Conservation (phyloP, 257 asterid genomes). For the Plantago ovata region DNA sequence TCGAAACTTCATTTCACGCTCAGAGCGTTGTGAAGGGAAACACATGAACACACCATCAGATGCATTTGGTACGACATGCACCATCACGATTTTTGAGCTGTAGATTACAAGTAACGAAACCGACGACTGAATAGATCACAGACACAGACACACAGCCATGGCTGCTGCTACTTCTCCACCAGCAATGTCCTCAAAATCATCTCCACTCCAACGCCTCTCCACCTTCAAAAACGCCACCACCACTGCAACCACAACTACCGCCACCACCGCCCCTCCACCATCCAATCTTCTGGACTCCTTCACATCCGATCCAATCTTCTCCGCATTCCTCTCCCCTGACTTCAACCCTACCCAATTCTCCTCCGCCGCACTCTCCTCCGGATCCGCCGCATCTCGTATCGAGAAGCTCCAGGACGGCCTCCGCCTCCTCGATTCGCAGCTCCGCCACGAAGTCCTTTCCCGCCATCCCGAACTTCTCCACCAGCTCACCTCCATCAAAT, state of each 20-base stretch:
- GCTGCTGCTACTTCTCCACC: not conserved
- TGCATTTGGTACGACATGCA: no score
- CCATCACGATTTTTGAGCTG: no score
- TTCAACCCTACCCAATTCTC: constrained; percentile 89
- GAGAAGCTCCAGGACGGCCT: constrained; percentile 90
- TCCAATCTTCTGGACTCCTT: constrained; percentile 57
- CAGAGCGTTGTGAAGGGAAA: no score
- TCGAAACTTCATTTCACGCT: no score
- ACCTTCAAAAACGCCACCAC: constrained; percentile 48
- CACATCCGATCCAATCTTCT: constrained; percentile 80
- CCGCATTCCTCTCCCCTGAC: constrained; percentile 77
- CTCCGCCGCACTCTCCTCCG: constrained; percentile 92
- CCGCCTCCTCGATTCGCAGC: constrained; percentile 72
- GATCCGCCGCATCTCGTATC: no score
- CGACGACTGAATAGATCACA: no score
- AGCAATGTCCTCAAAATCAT: constrained; percentile 2
- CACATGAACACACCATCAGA: no score
- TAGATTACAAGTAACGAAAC: no score
- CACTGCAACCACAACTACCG: constrained; percentile 21
- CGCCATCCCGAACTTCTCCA: constrained; percentile 78
- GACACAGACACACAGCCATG: no score
- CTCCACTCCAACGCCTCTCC: constrained; percentile 80
- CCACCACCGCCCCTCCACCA: constrained; percentile 23
- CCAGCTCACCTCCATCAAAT: constrained; percentile 77
- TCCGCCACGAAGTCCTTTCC: constrained; percentile 84